Evolutionary conservation across 2,329 filamentous ascomycete species (phyloP).

Genomic region (Claviceps purpurea): DNA sequence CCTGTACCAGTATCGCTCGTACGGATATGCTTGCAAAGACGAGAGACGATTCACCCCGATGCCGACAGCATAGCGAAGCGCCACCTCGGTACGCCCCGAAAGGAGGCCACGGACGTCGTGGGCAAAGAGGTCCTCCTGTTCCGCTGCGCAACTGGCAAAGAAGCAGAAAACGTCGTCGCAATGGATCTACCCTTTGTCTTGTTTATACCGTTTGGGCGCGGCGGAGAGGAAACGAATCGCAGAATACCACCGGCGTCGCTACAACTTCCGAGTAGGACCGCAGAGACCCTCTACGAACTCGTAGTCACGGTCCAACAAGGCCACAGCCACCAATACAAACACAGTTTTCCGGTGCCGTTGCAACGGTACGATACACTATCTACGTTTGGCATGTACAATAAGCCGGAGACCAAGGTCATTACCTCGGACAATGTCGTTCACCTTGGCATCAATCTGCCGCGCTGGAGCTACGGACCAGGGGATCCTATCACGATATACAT

Average conservation of each 20-base stretch:
- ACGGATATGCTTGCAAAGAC: conserved; percentile 81
- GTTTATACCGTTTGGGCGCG: conserved; percentile 89
- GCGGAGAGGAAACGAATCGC: conserved; percentile 77
- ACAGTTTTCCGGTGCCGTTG: conserved; percentile 80
- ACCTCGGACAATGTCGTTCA: conserved; percentile 86
- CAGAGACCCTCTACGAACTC: conserved; percentile 93
- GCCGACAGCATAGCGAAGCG: conserved; percentile 91
- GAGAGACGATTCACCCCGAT: conserved; percentile 92
- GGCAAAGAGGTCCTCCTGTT: conserved; percentile 92
- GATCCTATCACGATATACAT: conserved; percentile 96
- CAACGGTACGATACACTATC: conserved; percentile 91
- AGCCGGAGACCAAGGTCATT: conserved; percentile 74
- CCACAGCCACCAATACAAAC: conserved; percentile 74
- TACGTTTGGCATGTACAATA: conserved; percentile 99
- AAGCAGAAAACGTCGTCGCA: conserved; percentile 76
- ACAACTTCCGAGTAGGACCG: conserved; percentile 81
- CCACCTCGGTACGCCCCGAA: conserved; percentile 76
- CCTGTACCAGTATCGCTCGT: conserved; percentile 86
- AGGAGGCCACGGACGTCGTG: conserved; percentile 83
- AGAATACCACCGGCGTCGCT: conserved; percentile 86
- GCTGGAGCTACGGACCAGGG: conserved; percentile 91
- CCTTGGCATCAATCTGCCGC: conserved; percentile 77
- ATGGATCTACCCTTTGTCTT: conserved; percentile 98
- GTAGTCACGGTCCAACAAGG: conserved; percentile 94
- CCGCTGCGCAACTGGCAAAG: conserved; percentile 68